Evolutionary conservation across 176 grass and related monocot genomes (phyloP).

Genomic region (Ensete ventricosum): DNA sequence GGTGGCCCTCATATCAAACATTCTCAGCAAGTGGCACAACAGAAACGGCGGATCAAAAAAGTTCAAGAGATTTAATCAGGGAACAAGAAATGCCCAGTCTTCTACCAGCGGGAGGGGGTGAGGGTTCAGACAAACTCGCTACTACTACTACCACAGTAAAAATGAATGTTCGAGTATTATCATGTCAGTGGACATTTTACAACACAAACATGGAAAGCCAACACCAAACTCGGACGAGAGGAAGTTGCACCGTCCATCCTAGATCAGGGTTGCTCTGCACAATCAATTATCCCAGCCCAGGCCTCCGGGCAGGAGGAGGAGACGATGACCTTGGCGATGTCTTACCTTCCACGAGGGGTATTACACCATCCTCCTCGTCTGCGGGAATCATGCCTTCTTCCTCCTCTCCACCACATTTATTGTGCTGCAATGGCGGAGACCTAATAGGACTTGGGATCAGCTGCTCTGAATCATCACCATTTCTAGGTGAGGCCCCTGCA

Average conservation of each 20-base stretch:
- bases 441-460: background rate
- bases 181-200: background rate
- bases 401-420: slow-evolving; percentile 39
- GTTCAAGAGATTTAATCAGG: no score
- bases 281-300: slow-evolving; percentile 19
- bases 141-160: background rate
- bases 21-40: no score
- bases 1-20: no score
- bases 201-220: background rate
- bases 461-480: slow-evolving; percentile 20
- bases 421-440: background rate
- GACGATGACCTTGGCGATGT: background rate
- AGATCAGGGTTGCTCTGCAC: background rate
- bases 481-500: slow-evolving; percentile 3
- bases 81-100: background rate
- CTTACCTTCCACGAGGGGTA: slow-evolving; percentile 20
- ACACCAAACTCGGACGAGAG: background rate
- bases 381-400: slow-evolving; percentile 53
- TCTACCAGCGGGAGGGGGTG: no score
- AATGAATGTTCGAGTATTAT: background rate
- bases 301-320: slow-evolving; percentile 3
- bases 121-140: background rate
- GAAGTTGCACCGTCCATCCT: background rate
- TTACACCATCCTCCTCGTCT: slow-evolving; percentile 51
- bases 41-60: no score